Evolutionary conservation across 495 filamentous ascomycete genomes (phyloP), one percentile per base, ranked within the genome.

Genomic region (Penicillium longicatenatum): DNA sequence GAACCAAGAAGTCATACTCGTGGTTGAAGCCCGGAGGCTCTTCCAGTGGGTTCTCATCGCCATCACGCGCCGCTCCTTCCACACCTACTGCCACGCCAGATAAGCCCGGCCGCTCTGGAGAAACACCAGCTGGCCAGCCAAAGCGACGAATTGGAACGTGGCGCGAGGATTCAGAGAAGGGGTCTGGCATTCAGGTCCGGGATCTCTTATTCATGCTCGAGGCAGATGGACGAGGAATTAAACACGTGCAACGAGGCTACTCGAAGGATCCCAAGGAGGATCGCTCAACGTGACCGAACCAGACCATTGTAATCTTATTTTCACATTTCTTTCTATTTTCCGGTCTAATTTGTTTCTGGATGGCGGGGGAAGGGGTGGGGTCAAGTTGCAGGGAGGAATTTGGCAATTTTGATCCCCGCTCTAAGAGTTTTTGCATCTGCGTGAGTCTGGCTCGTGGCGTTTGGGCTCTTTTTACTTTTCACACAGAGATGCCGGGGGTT

Each of bases 151-250:
- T 81, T 42, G 79, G 79, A 21, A 63, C 69, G 2, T 80, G 78
- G 72, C 71, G 78, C 19, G 80, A 83, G 62, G 79, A 82, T 51
- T 70, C 69, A 56, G 74, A 76, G 14, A 73, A 72, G 50, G 80
- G 80, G 6, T 53, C 66, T 19, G 71, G 76, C 0, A 79, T 83
- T 55, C 78, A 81, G 52, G 65, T 81, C 20, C 70, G 80, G 35
- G 80, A 83, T 60, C 63, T 83, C 11, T 54, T 83, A 21, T 80
- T 78, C 48, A 79, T 80, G 64, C 69, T 82, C 16, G 80, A 83
- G 59, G 65, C 71, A 16, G 79, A 83, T 62, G 73, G 79, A 17
- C 70, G 76, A 56, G 76, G 69, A 16, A 68, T 69, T 17, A 71
- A 73, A 24, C 76, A 79, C 63, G 64, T 79, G 20, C 76, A 79